phyloP scores from a whole-genome alignment of 768 basidiomycete genomes.

The Boletus reticuloceps region DNA sequence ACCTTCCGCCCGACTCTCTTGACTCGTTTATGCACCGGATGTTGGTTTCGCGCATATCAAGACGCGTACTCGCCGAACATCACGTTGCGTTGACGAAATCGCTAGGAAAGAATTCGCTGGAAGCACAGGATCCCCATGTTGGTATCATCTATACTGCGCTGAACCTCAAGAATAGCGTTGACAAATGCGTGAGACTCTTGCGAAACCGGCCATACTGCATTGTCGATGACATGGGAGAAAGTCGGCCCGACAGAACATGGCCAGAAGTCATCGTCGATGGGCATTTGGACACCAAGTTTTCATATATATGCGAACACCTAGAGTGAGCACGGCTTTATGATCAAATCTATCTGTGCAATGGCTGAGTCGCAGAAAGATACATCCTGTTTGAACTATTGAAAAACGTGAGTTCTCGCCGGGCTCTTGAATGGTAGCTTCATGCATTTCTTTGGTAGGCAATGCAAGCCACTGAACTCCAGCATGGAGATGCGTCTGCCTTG shows the following conservation, averaged over 20 bases:
- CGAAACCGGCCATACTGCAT: slow-evolving; percentile 44
- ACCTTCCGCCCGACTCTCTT: slow-evolving; percentile 72
- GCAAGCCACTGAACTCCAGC: slow-evolving; percentile 58
- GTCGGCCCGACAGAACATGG: slow-evolving; percentile 37
- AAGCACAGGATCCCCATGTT: slow-evolving; percentile 57
- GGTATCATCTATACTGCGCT: slow-evolving; percentile 83
- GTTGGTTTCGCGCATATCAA: slow-evolving; percentile 87
- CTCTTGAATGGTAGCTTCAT: not conserved
- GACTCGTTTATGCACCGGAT: slow-evolving; percentile 90
- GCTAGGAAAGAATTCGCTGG: slow-evolving; percentile 36
- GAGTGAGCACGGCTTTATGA: slow-evolving; percentile 49
- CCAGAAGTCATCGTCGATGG: slow-evolving; percentile 74
- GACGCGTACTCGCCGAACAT: slow-evolving; percentile 86
- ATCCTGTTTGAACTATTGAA: slow-evolving; percentile 89
- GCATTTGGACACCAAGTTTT: slow-evolving; percentile 63
- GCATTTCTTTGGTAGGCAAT: slow-evolving; percentile 50
- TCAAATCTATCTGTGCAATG: not conserved
- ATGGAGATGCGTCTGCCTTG: slow-evolving; percentile 39
- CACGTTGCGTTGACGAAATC: slow-evolving; percentile 78
- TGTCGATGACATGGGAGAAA: slow-evolving; percentile 36
- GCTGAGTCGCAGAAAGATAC: slow-evolving; percentile 47
- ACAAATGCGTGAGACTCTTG: slow-evolving; percentile 62
- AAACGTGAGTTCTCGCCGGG: slow-evolving; percentile 53
- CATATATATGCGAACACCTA: slow-evolving; percentile 85
- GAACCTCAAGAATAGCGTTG: slow-evolving; percentile 65